Base-by-base conservation (phyloP, 2,329 filamentous ascomycete genomes). In the Penicillium sp. region DNA sequence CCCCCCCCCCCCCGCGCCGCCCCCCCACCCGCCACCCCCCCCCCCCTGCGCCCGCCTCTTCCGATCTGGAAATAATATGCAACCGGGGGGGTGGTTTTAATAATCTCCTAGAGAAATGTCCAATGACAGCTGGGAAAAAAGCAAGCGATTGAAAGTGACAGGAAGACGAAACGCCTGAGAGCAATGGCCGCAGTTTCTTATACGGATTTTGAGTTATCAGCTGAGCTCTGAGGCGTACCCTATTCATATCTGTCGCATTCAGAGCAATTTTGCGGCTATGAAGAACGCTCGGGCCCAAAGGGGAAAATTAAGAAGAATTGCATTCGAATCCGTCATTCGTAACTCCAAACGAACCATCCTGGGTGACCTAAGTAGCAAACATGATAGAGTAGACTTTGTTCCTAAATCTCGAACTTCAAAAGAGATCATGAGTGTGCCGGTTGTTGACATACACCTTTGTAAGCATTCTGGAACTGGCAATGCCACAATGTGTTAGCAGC, bases 241-340 rank as follows among this genome's bases (percentile, higher is more conserved):
- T 17, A 10, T 11, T 10, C 3, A 12, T 31, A n/a, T 20, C n/a
- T 11, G 11, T 34, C 10, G 34, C n/a, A 6, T 20, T 20, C 7
- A 35, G n/a, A 22, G 15, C 15, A 31, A 20, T 35, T n/a, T 6
- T 20, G 47, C 8, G 15, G 3, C 10, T 3, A 15, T 5, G 17
- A 35, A 49, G 47, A 47, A 47, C 25, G n/a, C 43, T 17, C 7
- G 15, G 14, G 43, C 17, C 4, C 3, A 12, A 5, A 20, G 25
- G 20, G 6, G 31, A 35, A 17, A 20, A 14, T 20, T 35, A 35
- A 5, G 34, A 49, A 12, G n/a, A 35, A 49, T 35, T 49, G 47
- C 47, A 49, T 34, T 39, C 49, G 12, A 51, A 38, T 52, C 49
- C 66, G 59, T 65, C 48, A 67, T 57, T 68, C 64, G 52, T 66